Base-by-base conservation (phyloP, 2,329 filamentous ascomycete species). In the Colletotrichum musicola region DNA sequence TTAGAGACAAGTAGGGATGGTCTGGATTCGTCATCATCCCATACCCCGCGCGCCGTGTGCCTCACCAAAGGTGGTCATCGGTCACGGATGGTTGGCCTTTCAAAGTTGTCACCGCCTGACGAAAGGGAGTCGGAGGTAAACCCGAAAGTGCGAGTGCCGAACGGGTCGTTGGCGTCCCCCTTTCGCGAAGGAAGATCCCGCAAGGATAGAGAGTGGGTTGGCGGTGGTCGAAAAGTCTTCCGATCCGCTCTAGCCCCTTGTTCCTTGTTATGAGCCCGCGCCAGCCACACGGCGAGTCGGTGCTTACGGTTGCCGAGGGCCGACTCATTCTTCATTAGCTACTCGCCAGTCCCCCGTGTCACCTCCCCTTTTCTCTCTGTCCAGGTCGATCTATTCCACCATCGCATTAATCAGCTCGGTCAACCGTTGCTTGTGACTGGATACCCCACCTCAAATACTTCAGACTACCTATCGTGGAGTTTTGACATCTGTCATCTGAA, bases 271-370 rank as follows among this genome's bases (percentile, higher is more conserved):
- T 6, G 42, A 44, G 18, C 38, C 35, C 22, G 4, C 22, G 22
- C 42, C 42, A 25, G 22, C 20, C 13, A 35, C 35, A 66, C 54
- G 62, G 66, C 18, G 35, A 3, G 44, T 69, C 66, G 66, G 66
- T 35, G 62, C 55, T 66, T 69, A 25, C 18, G 56, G 18, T 65
- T 12, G 42, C 66, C 66, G 66, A 61, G 18, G 18, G 27, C 14
- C 62, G 40, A 62, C 38, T 30, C n/a, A 10, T 25, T 46, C 50
- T 54, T 54, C 27, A 20, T 62, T 56, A 56, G 44, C 57, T 27
- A 56, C 42, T 35, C 13, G 27, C 62, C 49, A 49, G 30, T 27
- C 56, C 55, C 62, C 49, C 49, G 20, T 20, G 27, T 61, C n/a
- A 10, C 25, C 18, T 51, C 22, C 47, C 44, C 58, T 30, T 27